Conservation (phyloP, 192 early-diverging fungal genomes). For the Oehlia diaphana region DNA sequence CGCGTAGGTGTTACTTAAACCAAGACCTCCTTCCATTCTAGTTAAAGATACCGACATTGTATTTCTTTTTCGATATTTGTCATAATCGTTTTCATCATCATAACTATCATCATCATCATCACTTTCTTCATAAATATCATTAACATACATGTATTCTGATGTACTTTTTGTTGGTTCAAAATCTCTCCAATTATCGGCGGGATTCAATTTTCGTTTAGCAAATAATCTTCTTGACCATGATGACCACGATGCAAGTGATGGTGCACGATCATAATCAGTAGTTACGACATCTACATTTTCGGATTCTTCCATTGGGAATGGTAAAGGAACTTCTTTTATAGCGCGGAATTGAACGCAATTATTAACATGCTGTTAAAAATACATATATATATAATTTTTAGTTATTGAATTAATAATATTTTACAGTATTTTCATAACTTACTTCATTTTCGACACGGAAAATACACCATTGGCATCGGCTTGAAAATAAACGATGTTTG, state of each 20-base stretch:
- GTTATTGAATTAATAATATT: not conserved
- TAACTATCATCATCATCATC: not conserved
- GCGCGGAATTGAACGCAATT: not conserved
- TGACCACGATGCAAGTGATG: not conserved
- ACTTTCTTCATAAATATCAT: not conserved
- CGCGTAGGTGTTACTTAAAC: not conserved
- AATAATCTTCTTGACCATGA: not conserved
- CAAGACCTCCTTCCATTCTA: too few species aligned
- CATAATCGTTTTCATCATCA: not conserved
- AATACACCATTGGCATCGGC: conserved; percentile 77
- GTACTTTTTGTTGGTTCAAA: not conserved
- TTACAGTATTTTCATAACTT: not conserved
- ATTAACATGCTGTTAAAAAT: not conserved
- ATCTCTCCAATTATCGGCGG: not conserved
- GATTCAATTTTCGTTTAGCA: not conserved
- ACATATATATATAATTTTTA: not conserved
- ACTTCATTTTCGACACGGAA: conserved; percentile 79
- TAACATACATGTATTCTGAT: not conserved
- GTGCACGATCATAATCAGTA: not conserved
- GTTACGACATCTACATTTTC: not conserved
- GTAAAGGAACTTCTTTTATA: not conserved
- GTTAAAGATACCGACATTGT: too few species aligned
- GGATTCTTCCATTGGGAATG: not conserved
- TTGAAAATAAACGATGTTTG: conserved; percentile 14
- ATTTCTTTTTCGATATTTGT: too few species aligned